These are phyloP conservation scores for Colletotrichum limetticola DNA, from an alignment of 2,329 filamentous ascomycete species.

Conservation along the genomic window DNA sequence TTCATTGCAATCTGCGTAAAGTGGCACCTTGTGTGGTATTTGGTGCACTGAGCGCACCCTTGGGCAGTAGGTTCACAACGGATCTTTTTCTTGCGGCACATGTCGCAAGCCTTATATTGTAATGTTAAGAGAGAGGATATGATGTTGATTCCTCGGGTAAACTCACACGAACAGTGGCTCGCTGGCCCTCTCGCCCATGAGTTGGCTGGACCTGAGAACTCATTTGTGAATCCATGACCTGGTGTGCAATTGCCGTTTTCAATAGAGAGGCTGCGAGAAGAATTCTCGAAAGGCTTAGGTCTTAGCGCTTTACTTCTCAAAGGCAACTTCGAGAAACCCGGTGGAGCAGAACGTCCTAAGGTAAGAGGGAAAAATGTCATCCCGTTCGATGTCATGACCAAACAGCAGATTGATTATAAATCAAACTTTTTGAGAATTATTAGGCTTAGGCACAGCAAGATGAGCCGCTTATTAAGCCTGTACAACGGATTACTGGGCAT, in stretches of 20 bases:
- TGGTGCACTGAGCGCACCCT: slow-evolving; percentile 42
- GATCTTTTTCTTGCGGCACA: slow-evolving; percentile 45
- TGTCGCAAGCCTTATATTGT: slow-evolving; percentile 40
- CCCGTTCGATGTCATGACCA: neutral
- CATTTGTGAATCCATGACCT: neutral
- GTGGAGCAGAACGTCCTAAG: neutral
- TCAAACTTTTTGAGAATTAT: neutral
- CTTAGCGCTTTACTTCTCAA: neutral
- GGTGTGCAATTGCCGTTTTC: neutral
- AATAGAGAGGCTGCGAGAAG: neutral
- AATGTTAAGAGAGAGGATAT: neutral
- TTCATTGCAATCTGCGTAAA: slow-evolving; percentile 42
- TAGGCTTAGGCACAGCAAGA: too few relatives aligned
- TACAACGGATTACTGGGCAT: too few relatives aligned
- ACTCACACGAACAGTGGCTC: neutral
- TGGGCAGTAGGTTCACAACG: slow-evolving; percentile 40
- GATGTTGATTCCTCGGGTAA: neutral
- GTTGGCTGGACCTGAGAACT: too few relatives aligned
- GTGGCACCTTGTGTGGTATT: slow-evolving; percentile 40
- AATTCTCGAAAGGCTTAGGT: neutral
- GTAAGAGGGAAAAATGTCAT: neutral
- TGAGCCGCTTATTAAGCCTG: too few relatives aligned
- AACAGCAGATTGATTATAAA: neutral
- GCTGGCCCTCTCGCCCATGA: neutral
- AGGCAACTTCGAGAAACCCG: neutral